Percentiles rank a stretch among this genome's conserved stretches.
These are phyloP conservation scores for Candida tetrigidarum DNA, from an alignment of 1,139 yeast genomes.

Conservation along the genomic window DNA sequence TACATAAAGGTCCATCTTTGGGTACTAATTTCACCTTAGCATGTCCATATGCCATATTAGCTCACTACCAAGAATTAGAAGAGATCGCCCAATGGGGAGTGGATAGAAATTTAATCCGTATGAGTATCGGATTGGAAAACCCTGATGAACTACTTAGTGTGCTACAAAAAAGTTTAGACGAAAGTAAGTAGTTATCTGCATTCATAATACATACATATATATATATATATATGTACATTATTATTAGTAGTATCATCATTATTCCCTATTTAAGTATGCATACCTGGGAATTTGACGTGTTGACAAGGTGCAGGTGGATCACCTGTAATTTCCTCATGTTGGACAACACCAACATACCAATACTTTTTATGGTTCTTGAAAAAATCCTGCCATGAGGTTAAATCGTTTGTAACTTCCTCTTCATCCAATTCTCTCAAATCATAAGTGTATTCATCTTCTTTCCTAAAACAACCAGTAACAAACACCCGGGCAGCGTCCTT, in stretches of 20 bases:
- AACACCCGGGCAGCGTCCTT: conserved; percentile 74
- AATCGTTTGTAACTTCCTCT: conserved; percentile 33
- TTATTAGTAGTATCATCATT: too few species aligned
- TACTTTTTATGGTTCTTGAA: conserved; percentile 51
- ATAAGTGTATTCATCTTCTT: conserved; percentile 61
- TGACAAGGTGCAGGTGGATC: conserved; percentile 43
- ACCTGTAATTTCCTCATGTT: conserved; percentile 38
- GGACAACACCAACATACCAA: conserved; percentile 67
- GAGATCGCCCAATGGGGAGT: conserved; percentile 87
- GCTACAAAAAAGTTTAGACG: conserved; percentile 60
- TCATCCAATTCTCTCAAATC: conserved; percentile 66
- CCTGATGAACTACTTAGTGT: conserved; percentile 56
- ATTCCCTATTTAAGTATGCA: conserved; percentile 7
- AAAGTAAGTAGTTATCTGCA: conserved; percentile 5
- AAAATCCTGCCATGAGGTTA: conserved; percentile 55
- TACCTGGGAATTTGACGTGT: conserved; percentile 40
- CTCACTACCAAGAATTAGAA: conserved; percentile 85
- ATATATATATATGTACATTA: neutral
- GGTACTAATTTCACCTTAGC: conserved; percentile 94
- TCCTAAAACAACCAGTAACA: conserved; percentile 74
- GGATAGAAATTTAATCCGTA: conserved; percentile 75
- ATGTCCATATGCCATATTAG: conserved; percentile 89
- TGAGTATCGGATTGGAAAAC: conserved; percentile 84
- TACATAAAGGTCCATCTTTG: conserved; percentile 92
- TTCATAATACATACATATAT: too few species aligned